Evolutionary conservation across 768 basidiomycete species (phyloP).

Genomic region (Wakefieldia striispora): DNA sequence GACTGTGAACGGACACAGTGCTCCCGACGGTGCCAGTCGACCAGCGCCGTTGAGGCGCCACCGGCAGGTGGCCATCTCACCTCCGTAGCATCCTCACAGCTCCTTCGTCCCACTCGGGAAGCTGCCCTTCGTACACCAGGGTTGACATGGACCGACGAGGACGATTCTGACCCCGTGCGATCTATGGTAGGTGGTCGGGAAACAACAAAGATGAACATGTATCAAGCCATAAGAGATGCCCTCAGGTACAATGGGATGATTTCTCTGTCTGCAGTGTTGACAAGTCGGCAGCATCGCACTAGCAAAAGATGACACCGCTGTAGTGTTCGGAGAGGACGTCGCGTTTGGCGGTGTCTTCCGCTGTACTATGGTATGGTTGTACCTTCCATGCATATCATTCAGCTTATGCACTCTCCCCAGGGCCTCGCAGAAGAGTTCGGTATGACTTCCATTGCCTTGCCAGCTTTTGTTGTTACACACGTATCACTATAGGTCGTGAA

Average conservation of each 20-base stretch:
- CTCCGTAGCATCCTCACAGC: slow-evolving; percentile 64
- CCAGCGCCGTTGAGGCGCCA: slow-evolving; percentile 54
- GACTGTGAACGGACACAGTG: slow-evolving; percentile 1
- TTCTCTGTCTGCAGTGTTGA: slow-evolving; percentile 5
- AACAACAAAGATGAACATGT: slow-evolving; percentile 94
- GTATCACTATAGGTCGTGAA: slow-evolving; percentile 60
- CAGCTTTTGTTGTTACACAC: neutral
- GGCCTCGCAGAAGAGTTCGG: slow-evolving; percentile 94
- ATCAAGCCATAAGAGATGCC: slow-evolving; percentile 90
- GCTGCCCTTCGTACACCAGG: slow-evolving; percentile 70
- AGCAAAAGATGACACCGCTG: slow-evolving; percentile 79
- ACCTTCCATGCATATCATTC: neutral
- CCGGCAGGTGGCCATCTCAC: slow-evolving; percentile 78
- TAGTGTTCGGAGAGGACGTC: slow-evolving; percentile 91
- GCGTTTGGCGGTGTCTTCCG: slow-evolving; percentile 94
- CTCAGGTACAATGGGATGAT: slow-evolving; percentile 54
- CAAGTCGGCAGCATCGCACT: slow-evolving; percentile 64
- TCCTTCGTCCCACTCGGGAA: slow-evolving; percentile 67
- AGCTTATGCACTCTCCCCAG: slow-evolving; percentile 33
- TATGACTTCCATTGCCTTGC: slow-evolving; percentile 31
- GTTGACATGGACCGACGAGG: slow-evolving; percentile 68
- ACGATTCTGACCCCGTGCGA: slow-evolving; percentile 37
- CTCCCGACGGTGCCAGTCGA: slow-evolving; percentile 47
- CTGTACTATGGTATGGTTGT: slow-evolving; percentile 75
- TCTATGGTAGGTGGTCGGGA: slow-evolving; percentile 70